Percentiles rank a stretch among this genome's conserved stretches.
phyloP scores from a whole-genome alignment of 768 basidiomycete species.

The Amanita exitialis region DNA sequence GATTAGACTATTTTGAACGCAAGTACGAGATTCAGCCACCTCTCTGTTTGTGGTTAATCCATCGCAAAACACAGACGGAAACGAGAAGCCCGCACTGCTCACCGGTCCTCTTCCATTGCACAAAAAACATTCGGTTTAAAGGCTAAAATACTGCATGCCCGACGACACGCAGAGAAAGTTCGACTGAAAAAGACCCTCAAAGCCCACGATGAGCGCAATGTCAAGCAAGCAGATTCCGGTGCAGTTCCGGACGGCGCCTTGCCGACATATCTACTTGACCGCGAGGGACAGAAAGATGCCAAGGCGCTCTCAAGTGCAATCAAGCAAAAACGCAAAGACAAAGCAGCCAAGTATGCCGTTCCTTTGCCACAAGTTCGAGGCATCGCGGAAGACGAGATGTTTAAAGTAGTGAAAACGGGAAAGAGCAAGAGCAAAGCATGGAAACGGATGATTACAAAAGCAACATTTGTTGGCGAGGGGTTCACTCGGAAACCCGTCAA shows the following conservation, averaged over 20 bases:
- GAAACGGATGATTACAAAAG: slow-evolving; percentile 99
- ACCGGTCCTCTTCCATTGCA: slow-evolving; percentile 70
- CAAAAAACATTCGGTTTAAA: slow-evolving; percentile 96
- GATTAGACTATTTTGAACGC: slow-evolving; percentile 92
- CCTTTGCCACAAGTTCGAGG: slow-evolving; percentile 95
- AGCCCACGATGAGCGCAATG: slow-evolving; percentile 96
- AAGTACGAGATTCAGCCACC: slow-evolving; percentile 46
- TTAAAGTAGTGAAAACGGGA: slow-evolving; percentile 97
- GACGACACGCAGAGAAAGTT: slow-evolving; percentile 94
- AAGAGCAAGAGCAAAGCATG: slow-evolving; percentile 94
- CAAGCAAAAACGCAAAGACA: slow-evolving; percentile 98
- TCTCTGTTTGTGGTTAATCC: slow-evolving; percentile 3
- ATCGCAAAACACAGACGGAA: slow-evolving; percentile 49
- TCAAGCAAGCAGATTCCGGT: slow-evolving; percentile 86
- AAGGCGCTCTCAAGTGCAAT: slow-evolving; percentile 93
- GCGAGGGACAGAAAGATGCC: slow-evolving; percentile 97
- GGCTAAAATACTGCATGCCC: slow-evolving; percentile 96
- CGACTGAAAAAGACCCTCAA: slow-evolving; percentile 99
- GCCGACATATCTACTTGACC: slow-evolving; percentile 91
- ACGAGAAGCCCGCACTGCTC: slow-evolving; percentile 67
- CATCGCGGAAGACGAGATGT: slow-evolving; percentile 99
- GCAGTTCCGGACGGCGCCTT: slow-evolving; percentile 83
- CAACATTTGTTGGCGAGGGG: slow-evolving; percentile 96
- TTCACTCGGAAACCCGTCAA: slow-evolving; percentile 99
- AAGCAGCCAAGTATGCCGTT: slow-evolving; percentile 96